phyloP scores from a whole-genome alignment of 345 rosid species.

The Arabidopsis arenosa region DNA sequence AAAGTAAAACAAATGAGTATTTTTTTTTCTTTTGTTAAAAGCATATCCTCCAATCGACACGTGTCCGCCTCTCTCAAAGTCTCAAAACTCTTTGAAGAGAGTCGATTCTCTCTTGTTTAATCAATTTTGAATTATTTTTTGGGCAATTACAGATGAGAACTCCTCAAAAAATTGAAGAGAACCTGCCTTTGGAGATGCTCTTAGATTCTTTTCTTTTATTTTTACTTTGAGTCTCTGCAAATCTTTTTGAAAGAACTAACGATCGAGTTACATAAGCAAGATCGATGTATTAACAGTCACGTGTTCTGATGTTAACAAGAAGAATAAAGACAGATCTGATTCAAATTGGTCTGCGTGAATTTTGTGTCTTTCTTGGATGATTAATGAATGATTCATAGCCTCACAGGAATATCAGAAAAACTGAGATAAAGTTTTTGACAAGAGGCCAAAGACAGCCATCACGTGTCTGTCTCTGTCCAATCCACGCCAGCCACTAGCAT shows the following conservation, averaged over 20 bases:
- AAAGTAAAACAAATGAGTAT: too few relatives aligned
- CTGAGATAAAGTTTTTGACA: conserved; percentile 38
- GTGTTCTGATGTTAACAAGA: neutral
- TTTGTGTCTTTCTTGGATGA: conserved; percentile 3
- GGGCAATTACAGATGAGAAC: too few relatives aligned
- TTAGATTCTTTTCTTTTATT: neutral
- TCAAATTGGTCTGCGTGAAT: neutral
- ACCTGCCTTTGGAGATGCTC: neutral
- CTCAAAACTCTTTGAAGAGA: too few relatives aligned
- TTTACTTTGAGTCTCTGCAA: neutral
- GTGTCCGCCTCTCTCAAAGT: too few relatives aligned
- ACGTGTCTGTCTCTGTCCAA: conserved; percentile 42
- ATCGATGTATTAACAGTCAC: neutral
- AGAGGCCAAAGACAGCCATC: conserved; percentile 36
- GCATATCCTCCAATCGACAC: too few relatives aligned
- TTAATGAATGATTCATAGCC: neutral
- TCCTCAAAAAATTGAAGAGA: too few relatives aligned
- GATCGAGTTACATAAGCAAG: neutral
- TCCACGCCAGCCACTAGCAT: conserved; percentile 31
- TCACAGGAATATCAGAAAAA: conserved; percentile 19
- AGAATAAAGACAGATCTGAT: neutral
- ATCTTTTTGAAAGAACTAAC: neutral
- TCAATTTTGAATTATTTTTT: too few relatives aligned
- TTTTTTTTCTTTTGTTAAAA: too few relatives aligned
- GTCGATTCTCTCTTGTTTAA: too few relatives aligned